Percentiles rank a stretch among this genome's conserved stretches.
Conservation (phyloP, 2,329 filamentous ascomycete species). For the Botrytis pseudocinerea region DNA sequence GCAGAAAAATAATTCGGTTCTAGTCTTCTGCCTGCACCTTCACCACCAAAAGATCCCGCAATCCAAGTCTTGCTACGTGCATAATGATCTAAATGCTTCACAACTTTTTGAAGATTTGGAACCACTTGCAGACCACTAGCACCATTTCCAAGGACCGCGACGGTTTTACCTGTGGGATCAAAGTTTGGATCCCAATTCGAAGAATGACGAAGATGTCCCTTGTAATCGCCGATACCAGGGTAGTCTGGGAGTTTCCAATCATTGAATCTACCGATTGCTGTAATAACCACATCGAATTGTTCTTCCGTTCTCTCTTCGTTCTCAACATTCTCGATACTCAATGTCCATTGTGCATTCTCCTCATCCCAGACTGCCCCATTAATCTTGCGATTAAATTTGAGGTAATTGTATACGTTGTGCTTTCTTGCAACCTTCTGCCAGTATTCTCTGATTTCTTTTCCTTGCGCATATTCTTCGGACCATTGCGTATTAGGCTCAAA, state of each 20-base stretch:
- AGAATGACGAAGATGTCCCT: conserved; percentile 58
- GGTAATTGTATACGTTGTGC: conserved; percentile 61
- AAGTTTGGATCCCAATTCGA: conserved; percentile 59
- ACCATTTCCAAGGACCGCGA: conserved; percentile 53
- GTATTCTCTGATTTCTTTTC: conserved; percentile 66
- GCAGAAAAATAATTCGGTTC: conserved; percentile 56
- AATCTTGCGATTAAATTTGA: conserved; percentile 58
- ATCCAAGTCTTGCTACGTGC: conserved; percentile 62
- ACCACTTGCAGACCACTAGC: conserved; percentile 55
- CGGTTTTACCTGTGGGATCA: conserved; percentile 48
- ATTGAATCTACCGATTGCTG: conserved; percentile 66
- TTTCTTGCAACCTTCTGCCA: conserved; percentile 63
- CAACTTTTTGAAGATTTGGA: conserved; percentile 43
- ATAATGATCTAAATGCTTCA: conserved; percentile 38
- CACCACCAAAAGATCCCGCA: conserved; percentile 45
- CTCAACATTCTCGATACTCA: conserved; percentile 43
- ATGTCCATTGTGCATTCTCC: conserved; percentile 52
- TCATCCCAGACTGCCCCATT: conserved; percentile 57
- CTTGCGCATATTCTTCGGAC: conserved; percentile 67
- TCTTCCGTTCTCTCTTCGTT: conserved; percentile 45
- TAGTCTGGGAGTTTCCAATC: conserved; percentile 63
- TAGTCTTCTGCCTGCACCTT: conserved; percentile 32
- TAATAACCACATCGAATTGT: conserved; percentile 60
- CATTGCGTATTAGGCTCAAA: conserved; percentile 69
- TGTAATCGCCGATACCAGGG: conserved; percentile 50